These are phyloP conservation scores for Stylosanthes scabra DNA, from an alignment of 331 rosid genomes.

Conservation along the genomic window DNA sequence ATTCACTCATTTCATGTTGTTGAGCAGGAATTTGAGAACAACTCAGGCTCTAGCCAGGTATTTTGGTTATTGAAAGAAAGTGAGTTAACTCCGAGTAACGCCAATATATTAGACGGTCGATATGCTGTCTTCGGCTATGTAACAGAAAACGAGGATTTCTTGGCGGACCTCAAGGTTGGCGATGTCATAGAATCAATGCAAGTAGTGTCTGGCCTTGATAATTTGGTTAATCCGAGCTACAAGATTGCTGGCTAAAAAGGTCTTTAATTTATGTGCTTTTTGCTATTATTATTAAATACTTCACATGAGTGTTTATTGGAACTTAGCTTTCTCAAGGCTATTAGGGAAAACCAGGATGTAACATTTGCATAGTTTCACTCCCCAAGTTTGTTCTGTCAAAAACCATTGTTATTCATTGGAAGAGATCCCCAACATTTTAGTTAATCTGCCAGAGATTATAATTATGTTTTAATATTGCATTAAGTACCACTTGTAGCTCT, in stretches of 20 bases:
- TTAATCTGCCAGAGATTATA: conserved; percentile 32
- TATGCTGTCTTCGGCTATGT: conserved; percentile 91
- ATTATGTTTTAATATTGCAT: conserved; percentile 17
- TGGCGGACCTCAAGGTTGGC: conserved; percentile 97
- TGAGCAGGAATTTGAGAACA: conserved; percentile 86
- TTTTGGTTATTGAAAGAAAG: conserved; percentile 98
- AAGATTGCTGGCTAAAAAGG: conserved; percentile 84
- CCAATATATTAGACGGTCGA: conserved; percentile 95
- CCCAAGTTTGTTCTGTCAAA: conserved; percentile 22
- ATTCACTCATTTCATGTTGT: conserved; percentile 15
- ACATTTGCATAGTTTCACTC: conserved; percentile 24
- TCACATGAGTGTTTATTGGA: conserved; percentile 18
- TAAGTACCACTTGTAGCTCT: conserved; percentile 34
- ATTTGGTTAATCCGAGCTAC: conserved; percentile 88
- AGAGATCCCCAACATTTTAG: conserved; percentile 32
- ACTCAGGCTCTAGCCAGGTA: conserved; percentile 91
- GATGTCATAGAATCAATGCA: conserved; percentile 93
- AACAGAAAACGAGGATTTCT: conserved; percentile 78
- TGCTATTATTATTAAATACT: conserved; percentile 7
- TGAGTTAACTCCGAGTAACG: conserved; percentile 94
- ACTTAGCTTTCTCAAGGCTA: conserved; percentile 31
- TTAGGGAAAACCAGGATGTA: conserved; percentile 22
- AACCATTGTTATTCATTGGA: conserved; percentile 20
- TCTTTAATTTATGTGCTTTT: conserved; percentile 23
- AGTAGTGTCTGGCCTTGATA: conserved; percentile 89